A percentile compares a stretch with the other conserved stretches of the same genome.
These are phyloP conservation scores for Garcia nutans DNA, from an alignment of 345 rosid species.

Conservation along the genomic window DNA sequence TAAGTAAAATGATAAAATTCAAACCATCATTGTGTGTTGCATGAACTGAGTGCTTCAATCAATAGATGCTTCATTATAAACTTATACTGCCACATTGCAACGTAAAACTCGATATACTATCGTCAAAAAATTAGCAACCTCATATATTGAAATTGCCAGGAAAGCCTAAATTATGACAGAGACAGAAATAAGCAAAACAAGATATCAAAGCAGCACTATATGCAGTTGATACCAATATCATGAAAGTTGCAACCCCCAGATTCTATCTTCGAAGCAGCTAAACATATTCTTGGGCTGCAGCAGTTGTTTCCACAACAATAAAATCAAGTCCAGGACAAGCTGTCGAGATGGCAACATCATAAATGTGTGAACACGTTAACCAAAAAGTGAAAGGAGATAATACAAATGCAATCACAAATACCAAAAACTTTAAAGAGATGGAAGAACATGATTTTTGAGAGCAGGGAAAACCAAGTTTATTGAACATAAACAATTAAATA, in stretches of 20 bases:
- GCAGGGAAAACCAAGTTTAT: neutral
- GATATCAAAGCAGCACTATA: neutral
- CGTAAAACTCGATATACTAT: neutral
- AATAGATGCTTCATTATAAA: neutral
- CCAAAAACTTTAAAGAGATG: neutral
- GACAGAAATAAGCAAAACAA: neutral
- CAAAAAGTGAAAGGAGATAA: neutral
- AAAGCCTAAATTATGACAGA: neutral
- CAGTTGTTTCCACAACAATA: conserved; percentile 92
- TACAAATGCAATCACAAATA: neutral
- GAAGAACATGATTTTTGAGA: neutral
- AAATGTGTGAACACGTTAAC: neutral
- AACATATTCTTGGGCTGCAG: conserved; percentile 92
- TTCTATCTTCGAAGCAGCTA: conserved; percentile 84
- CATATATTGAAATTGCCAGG: neutral
- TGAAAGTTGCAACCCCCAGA: conserved; percentile 91
- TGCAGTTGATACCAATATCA: conserved; percentile 73
- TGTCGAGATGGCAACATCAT: conserved; percentile 92
- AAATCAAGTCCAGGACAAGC: conserved; percentile 93
- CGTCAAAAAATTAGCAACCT: neutral
- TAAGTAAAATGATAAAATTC: neutral
- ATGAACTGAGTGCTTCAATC: neutral
- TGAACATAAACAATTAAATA: neutral
- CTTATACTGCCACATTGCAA: neutral
- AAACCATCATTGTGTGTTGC: neutral